Evolutionary conservation across 164 flowering plant genomes (phyloP), one percentile per base, ranked within the genome.

Genomic region (Dillenia suffruticosa): DNA sequence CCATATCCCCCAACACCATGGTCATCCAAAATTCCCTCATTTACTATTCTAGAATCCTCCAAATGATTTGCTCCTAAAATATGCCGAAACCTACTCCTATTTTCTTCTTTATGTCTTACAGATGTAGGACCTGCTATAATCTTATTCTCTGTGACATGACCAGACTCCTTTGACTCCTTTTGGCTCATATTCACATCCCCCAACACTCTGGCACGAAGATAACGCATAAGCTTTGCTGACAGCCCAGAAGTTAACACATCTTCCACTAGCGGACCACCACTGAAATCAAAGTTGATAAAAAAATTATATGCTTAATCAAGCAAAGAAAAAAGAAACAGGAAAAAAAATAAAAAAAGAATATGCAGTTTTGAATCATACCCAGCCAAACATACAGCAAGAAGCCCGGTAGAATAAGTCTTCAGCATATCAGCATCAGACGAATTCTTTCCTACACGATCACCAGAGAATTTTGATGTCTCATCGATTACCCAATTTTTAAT

Each of bases 181-280:
- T 84, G 97, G 64, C 73, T 79, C 15, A 72, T 58, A 66, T 68
- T 83, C 46, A 79, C 64, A 62, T 88, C 97, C 26, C 97, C 97
- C 65, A 95, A 76, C 61, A 85, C 89, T 58, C 96, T 81, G 2
- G 74, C 45, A n/a, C 97, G 97, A 74, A 95, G 90, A 72, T 75
- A 92, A 46, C 85, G 89, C 99, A 95, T 89, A 65, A 95, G 87
- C 65, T 95, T 95, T 45, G 96, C 83, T 32, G 99, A 74, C 67
- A 95, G 72, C 13, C 97, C 96, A 65, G 90, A 91, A 50, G 93
- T 83, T 76, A 94, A 71, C 16, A 86, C 99, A 74, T 89, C 97
- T 72, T 92, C 97, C 57, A 95, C 96, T 54, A 88, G 68, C 72
- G 75, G 87, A 70, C 83, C 87, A 58, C 88, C 94, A 51, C 98